A percentile compares a stretch with the other conserved stretches of the same genome.
Evolutionary conservation across 164 flowering plant species (phyloP).

Genomic region (Cinnamomum micranthum): DNA sequence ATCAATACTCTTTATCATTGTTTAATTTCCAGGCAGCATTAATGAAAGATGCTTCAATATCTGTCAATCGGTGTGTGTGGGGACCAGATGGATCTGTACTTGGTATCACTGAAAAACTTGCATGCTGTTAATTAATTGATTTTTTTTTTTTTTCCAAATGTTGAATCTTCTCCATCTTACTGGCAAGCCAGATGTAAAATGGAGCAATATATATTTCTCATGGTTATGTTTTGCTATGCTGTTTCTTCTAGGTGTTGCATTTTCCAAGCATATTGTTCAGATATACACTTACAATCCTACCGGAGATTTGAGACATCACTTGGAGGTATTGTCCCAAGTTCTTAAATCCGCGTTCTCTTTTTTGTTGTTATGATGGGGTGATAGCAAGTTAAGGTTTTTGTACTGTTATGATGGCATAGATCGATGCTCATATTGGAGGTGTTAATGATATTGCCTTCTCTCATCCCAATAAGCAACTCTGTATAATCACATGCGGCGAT

Average conservation of each 20-base stretch:
- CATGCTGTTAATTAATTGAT: neutral
- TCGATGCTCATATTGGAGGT: constrained; percentile 70
- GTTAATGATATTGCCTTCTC: constrained; percentile 76
- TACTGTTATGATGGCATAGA: constrained; percentile 24
- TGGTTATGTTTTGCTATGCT: neutral
- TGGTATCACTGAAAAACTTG: constrained; percentile 20
- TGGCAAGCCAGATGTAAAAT: neutral
- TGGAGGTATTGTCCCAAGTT: constrained; percentile 33
- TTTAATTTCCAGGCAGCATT: constrained; percentile 29
- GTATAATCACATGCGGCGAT: constrained; percentile 70
- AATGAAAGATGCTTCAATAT: constrained; percentile 37
- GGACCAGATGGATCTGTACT: constrained; percentile 48
- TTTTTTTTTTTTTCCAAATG: neutral
- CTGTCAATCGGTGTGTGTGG: constrained; percentile 49
- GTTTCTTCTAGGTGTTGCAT: constrained; percentile 50
- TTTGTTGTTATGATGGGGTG: neutral
- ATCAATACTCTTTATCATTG: neutral
- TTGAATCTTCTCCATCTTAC: neutral
- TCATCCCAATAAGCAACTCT: constrained; percentile 57
- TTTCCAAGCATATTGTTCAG: constrained; percentile 61
- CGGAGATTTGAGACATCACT: constrained; percentile 51
- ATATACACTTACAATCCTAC: constrained; percentile 42
- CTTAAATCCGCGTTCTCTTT: neutral
- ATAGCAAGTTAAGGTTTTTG: neutral
- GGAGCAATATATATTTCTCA: neutral